phyloP scores from a whole-genome alignment of 2,329 filamentous ascomycete genomes.

The Xylaria sp. region DNA sequence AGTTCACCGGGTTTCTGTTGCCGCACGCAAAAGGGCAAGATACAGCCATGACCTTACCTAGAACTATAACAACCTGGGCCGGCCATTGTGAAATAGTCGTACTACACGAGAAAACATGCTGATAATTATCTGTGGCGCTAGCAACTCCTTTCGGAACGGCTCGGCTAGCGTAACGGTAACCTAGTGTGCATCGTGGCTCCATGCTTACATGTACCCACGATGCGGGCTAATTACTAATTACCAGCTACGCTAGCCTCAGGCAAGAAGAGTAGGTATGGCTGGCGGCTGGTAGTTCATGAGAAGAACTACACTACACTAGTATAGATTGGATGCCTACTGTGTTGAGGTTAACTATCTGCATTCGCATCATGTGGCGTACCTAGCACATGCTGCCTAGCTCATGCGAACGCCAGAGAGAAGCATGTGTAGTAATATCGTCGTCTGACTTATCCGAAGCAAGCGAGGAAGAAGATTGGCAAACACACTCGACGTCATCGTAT shows the following conservation, averaged over 20 bases:
- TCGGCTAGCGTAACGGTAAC: slow-evolving; percentile 12
- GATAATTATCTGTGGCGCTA: neutral
- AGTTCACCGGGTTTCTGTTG: neutral
- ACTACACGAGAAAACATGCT: neutral
- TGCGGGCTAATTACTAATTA: slow-evolving; percentile 14
- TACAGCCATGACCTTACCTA: neutral
- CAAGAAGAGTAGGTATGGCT: neutral
- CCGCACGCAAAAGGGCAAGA: neutral
- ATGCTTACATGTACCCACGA: neutral
- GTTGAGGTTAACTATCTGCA: neutral
- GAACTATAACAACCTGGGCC: neutral
- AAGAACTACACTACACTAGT: slow-evolving; percentile 5
- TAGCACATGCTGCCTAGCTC: slow-evolving; percentile 3
- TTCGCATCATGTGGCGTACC: neutral
- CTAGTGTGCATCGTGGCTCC: neutral
- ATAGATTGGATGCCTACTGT: neutral
- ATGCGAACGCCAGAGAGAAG: slow-evolving; percentile 2
- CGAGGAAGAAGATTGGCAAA: neutral
- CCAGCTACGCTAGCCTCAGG: neutral
- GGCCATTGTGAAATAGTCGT: neutral
- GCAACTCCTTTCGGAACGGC: slow-evolving; percentile 11
- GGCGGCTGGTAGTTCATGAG: neutral
- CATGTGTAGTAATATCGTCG: neutral
- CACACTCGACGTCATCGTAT: neutral
- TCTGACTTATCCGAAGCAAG: neutral